Conservation (phyloP, 2,329 filamentous ascomycete species). For the Colletotrichum nymphaeae region DNA sequence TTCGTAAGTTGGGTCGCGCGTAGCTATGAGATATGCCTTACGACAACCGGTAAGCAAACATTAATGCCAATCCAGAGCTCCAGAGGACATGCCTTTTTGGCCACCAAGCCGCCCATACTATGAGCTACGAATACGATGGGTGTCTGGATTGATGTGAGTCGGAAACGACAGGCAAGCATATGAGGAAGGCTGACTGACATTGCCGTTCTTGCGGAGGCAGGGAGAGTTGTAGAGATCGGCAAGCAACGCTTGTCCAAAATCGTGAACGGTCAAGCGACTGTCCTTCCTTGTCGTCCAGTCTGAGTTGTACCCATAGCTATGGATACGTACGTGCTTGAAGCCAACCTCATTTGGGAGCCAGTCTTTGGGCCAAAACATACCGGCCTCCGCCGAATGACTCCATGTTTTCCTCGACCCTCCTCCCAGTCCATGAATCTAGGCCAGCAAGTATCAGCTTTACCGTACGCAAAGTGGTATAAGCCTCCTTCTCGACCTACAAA, state of each 20-base stretch:
- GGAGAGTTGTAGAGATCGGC: neutral
- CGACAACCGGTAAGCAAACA: too few relatives aligned
- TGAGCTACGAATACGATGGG: neutral
- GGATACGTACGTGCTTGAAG: neutral
- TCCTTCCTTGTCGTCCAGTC: neutral
- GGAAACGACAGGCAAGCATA: too few relatives aligned
- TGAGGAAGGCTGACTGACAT: neutral
- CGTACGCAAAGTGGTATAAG: too few relatives aligned
- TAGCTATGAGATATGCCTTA: too few relatives aligned
- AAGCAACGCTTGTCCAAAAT: neutral
- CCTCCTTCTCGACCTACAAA: too few relatives aligned
- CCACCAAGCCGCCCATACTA: neutral
- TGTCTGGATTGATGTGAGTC: neutral
- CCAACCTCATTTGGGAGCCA: neutral
- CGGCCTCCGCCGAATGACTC: neutral
- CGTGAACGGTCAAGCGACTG: neutral
- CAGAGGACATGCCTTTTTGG: neutral
- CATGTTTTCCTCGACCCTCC: neutral
- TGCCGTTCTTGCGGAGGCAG: neutral
- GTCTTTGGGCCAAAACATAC: neutral
- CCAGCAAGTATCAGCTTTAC: neutral
- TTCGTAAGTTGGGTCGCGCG: too few relatives aligned
- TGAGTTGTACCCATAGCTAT: neutral
- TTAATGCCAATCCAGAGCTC: too few relatives aligned
- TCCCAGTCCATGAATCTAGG: neutral